Conservation (phyloP, 1,284 basidiomycete genomes). For the Melampsora allii-populina region DNA sequence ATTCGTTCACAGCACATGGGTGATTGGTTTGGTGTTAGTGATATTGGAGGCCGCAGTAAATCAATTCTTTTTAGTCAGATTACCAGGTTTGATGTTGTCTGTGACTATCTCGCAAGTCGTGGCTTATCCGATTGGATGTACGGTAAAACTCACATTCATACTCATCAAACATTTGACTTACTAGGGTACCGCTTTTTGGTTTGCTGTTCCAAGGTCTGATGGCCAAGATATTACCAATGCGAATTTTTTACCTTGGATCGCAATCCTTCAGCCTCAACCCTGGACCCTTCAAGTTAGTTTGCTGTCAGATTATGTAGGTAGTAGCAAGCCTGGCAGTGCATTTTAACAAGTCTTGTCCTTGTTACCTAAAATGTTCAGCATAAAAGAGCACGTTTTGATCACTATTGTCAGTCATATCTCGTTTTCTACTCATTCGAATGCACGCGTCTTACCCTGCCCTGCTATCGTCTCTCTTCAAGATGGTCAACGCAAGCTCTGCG, state of each 20-base stretch:
- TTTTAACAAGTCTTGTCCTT: neutral
- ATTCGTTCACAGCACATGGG: slow-evolving; percentile 10
- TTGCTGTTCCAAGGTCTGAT: slow-evolving; percentile 4
- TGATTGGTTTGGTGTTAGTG: slow-evolving; percentile 28
- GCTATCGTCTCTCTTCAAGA: neutral
- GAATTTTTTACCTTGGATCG: neutral
- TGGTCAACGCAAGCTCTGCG: slow-evolving; percentile 32
- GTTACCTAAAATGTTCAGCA: neutral
- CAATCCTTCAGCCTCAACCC: slow-evolving; percentile 25
- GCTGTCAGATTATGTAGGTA: neutral
- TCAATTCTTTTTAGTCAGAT: slow-evolving; percentile 24
- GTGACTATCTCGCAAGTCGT: slow-evolving; percentile 31
- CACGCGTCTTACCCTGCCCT: neutral
- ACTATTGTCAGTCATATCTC: slow-evolving; percentile 29
- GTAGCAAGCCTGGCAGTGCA: neutral
- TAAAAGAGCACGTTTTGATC: slow-evolving; percentile 39
- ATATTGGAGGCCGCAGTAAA: slow-evolving; percentile 22
- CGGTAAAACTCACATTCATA: neutral
- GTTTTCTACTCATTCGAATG: neutral
- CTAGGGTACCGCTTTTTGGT: too few species aligned
- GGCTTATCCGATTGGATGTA: slow-evolving; percentile 37
- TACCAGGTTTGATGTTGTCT: slow-evolving; percentile 20
- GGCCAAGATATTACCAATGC: slow-evolving; percentile 10
- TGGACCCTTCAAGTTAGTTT: slow-evolving; percentile 38
- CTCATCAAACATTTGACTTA: neutral